Conservation (phyloP, 306 rosid species). For the Biancaea sappan region DNA sequence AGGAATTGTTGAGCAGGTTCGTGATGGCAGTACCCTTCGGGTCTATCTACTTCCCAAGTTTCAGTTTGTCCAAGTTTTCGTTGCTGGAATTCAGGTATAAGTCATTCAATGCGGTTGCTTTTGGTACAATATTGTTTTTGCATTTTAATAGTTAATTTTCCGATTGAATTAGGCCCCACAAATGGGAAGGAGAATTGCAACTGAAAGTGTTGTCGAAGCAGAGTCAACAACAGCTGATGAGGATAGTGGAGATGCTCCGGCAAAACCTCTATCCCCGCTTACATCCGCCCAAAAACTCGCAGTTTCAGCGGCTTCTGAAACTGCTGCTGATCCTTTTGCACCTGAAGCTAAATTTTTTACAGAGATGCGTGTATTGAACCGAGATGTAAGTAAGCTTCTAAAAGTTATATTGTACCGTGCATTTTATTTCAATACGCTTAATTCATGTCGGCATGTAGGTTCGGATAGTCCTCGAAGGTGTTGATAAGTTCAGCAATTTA, state of each 20-base stretch:
- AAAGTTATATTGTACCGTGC: conserved; percentile 19
- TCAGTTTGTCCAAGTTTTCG: conserved; percentile 92
- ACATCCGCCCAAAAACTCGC: conserved; percentile 90
- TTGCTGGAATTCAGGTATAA: conserved; percentile 90
- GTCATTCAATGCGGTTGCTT: conserved; percentile 2
- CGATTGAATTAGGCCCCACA: conserved; percentile 62
- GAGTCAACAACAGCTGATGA: conserved; percentile 49
- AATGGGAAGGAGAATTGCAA: conserved; percentile 74
- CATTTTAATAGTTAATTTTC: conserved; percentile 12
- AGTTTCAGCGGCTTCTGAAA: conserved; percentile 58
- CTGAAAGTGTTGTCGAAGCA: conserved; percentile 58
- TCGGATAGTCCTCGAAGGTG: conserved; percentile 82
- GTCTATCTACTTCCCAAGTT: conserved; percentile 86
- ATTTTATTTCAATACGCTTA: conserved; percentile 31
- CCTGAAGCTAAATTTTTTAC: conserved; percentile 83
- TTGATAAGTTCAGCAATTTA: conserved; percentile 83
- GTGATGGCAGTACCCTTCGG: conserved; percentile 89
- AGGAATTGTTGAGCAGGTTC: conserved; percentile 91
- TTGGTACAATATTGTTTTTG: background rate
- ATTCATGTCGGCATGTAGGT: conserved; percentile 55
- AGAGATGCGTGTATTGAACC: conserved; percentile 70
- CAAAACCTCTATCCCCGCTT: conserved; percentile 62
- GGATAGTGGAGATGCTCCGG: conserved; percentile 61
- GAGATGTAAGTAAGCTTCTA: conserved; percentile 59
- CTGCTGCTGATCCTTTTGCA: conserved; percentile 72